Base-by-base conservation (phyloP, 164 flowering plant species). In the Nymphaea thermarum region DNA sequence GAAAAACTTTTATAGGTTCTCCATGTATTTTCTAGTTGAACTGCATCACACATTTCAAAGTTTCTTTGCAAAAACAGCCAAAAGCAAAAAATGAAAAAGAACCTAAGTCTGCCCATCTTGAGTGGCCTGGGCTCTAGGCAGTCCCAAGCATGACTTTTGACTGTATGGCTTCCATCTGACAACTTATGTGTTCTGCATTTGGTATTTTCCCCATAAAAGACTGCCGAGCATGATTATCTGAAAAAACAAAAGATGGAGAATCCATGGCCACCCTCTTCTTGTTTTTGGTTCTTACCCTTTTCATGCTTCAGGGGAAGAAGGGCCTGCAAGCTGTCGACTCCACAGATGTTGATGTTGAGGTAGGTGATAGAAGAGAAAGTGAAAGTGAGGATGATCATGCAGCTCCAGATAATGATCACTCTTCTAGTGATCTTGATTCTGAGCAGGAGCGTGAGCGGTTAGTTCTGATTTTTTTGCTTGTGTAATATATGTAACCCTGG, bases 381-480 rank as follows among this genome's bases (percentile, higher is more conserved):
- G 91, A 80, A 14, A 70, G 72, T 71, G 97, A 93, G 66, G 85
- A 71, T 60, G 62, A 65, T 57, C 70, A 64, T 25, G 82, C 73
- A 62, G 76, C 60, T 67, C 66, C 76, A 44, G 82, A 78, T 3
- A 42, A 41, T 36, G 66, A 42, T 36, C 71, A 70, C 67, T 73
- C 79, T 44, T 18, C 75, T 66, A 84, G 84, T 82, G 95, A 88
- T 66, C 5, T 80, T 18, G 96, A 94, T 71, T 79, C 97, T 71
- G 99, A 94, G 77, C 95, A 88, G 72, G 97, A 94, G 73, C 84
- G 84, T 8, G 69, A 66, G 70, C 73, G 87, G 97, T 94, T 68
- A 42, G 51, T 60, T 45, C 43, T 44, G 16, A 44, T 64, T 6
- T 44, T 25, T 25, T 25, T 25, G 36, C 36, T 25, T 25, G 36